These are phyloP conservation scores for Rostrohypoxylon terebratum DNA, from an alignment of 495 filamentous ascomycete genomes.

Conservation along the genomic window DNA sequence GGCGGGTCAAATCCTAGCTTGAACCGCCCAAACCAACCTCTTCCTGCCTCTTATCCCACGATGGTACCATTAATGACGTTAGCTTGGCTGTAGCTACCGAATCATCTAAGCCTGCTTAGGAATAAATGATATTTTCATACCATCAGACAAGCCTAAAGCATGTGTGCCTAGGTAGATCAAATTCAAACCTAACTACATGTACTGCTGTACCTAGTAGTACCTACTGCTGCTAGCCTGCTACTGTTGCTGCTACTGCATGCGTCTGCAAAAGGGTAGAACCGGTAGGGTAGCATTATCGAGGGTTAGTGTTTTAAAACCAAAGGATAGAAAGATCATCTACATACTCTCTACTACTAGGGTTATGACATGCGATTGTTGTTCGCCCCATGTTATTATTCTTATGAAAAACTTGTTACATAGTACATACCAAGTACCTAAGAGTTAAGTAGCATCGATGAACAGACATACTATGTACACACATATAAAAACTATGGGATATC, in stretches of 20 bases:
- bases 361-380: conserved; percentile 16
- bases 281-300: conserved; percentile 28
- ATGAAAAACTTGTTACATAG: conserved; percentile 5
- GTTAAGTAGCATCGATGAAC: not conserved
- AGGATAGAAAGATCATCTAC: not conserved
- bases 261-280: conserved; percentile 8
- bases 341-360: no score
- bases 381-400: not conserved
- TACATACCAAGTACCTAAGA: no score
- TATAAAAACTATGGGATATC: conserved; percentile 23
- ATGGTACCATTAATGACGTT: conserved; percentile 41
- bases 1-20: conserved; percentile 19
- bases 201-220: no score
- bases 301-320: conserved; percentile 12
- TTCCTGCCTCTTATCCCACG: conserved; percentile 23
- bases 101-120: conserved; percentile 30
- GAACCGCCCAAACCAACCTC: conserved; percentile 18
- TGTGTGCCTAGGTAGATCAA: conserved; percentile 17
- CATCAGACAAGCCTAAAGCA: conserved; percentile 15
- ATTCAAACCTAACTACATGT: conserved; percentile 8
- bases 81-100: conserved; percentile 38
- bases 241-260: conserved; percentile 29
- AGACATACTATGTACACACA: conserved; percentile 22
- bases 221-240: no score
- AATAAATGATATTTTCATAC: conserved; percentile 17